Percentiles rank a stretch among this genome's conserved stretches.
phyloP scores from a whole-genome alignment of 306 rosid genomes.

The Myrica gale region DNA sequence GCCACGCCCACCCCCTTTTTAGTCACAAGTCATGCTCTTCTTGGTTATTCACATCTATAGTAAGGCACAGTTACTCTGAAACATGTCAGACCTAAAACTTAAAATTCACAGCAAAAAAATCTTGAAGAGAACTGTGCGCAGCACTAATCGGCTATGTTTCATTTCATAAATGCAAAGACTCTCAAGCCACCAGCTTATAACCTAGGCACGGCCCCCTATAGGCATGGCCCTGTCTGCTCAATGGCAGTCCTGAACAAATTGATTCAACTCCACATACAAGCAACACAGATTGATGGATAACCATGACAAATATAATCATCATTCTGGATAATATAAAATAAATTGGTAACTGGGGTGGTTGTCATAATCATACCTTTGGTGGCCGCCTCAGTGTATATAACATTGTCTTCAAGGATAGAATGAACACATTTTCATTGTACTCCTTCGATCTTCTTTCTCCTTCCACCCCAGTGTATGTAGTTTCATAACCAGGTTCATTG shows the following conservation, averaged over 20 bases:
- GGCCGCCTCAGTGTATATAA: constrained; percentile 64
- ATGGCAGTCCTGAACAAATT: not conserved
- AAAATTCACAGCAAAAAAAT: not conserved
- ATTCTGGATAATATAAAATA: not conserved
- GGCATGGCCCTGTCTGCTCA: too few species aligned
- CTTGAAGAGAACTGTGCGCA: not conserved
- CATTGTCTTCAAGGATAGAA: constrained; percentile 71
- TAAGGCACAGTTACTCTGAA: not conserved
- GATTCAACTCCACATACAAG: not conserved
- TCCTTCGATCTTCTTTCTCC: constrained; percentile 60
- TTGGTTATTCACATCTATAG: not conserved
- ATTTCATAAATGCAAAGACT: too few species aligned
- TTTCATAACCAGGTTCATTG: constrained; percentile 65
- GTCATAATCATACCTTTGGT: constrained; percentile 50
- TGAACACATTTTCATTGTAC: constrained; percentile 58
- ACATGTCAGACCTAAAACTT: not conserved
- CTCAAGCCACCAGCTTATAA: too few species aligned
- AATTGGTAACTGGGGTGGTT: constrained; percentile 6
- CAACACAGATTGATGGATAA: not conserved
- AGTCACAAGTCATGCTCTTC: not conserved
- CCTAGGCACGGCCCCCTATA: too few species aligned
- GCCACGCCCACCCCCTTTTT: not conserved
- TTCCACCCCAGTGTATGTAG: constrained; percentile 27
- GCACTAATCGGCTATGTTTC: too few species aligned
- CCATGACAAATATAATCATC: not conserved